Evolutionary conservation across 306 rosid genomes (phyloP).

Genomic region (apple (Malus domestica)): DNA sequence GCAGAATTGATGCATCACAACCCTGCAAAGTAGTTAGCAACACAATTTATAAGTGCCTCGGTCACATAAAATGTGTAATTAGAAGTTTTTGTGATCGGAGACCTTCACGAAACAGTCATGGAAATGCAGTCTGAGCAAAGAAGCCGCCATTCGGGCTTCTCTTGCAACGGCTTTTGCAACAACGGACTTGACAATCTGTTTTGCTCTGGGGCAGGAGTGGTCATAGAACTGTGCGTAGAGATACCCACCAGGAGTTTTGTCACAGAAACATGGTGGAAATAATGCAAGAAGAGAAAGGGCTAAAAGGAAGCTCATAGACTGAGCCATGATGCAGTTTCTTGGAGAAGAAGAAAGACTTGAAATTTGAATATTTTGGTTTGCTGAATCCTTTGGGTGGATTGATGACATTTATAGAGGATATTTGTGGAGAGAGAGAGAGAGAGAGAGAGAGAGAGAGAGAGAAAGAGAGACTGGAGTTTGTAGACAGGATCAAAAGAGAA

Average conservation of each 20-base stretch:
- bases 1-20: constrained; percentile 74
- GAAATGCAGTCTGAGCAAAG: constrained; percentile 74
- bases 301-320: constrained; percentile 23
- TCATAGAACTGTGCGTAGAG: constrained; percentile 78
- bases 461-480: constrained; percentile 1
- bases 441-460: no score
- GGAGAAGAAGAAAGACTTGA: constrained; percentile 6
- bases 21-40: constrained; percentile 48
- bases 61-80: background rate
- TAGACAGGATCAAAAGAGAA: constrained; percentile 2
- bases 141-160: constrained; percentile 80
- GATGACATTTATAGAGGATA: constrained; percentile 35
- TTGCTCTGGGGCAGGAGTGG: constrained; percentile 65
- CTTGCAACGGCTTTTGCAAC: constrained; percentile 54
- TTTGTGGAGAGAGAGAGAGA: background rate
- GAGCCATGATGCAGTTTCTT: constrained; percentile 35
- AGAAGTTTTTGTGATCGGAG: background rate
- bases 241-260: constrained; percentile 22
- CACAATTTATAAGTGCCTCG: background rate
- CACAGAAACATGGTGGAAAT: constrained; percentile 46
- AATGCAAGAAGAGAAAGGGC: constrained; percentile 52
- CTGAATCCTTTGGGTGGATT: constrained; percentile 10
- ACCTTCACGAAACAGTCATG: constrained; percentile 97
- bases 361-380: constrained; percentile 5
- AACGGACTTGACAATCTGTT: constrained; percentile 52